These are phyloP conservation scores for Plasmopara halstedii DNA, from an alignment of 352 stramenopile genomes.

Conservation along the genomic window DNA sequence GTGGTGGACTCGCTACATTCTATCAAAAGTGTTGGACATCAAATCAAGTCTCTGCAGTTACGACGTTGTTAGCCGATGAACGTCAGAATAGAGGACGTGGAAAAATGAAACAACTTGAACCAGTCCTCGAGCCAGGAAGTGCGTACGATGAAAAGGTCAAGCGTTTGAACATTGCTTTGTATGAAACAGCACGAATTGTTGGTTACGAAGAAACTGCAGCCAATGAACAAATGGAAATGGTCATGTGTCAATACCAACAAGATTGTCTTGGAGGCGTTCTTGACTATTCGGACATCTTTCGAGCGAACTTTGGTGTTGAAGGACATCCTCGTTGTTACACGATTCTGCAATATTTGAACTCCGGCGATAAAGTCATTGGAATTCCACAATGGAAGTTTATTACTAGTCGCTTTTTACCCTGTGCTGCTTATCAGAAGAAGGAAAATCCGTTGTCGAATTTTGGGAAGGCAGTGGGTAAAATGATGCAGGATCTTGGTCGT, in stretches of 20 bases:
- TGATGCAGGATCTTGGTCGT: not conserved
- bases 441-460: not conserved
- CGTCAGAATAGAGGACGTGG: not conserved
- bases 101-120: not conserved
- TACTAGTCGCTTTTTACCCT: slow-evolving; percentile 29
- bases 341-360: slow-evolving; percentile 25
- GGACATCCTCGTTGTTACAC: slow-evolving; percentile 46
- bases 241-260: slow-evolving; percentile 39
- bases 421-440: slow-evolving; percentile 8
- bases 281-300: slow-evolving; percentile 38
- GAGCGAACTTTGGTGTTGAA: slow-evolving; percentile 36
- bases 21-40: slow-evolving; percentile 32
- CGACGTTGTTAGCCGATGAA: slow-evolving; percentile 4
- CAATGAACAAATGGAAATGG: slow-evolving; percentile 44
- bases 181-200: slow-evolving; percentile 33
- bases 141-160: slow-evolving; percentile 24
- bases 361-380: slow-evolving; percentile 34
- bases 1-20: slow-evolving; percentile 36
- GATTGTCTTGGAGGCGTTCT: slow-evolving; percentile 41
- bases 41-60: not conserved
- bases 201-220: slow-evolving; percentile 34
- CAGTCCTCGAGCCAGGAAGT: slow-evolving; percentile 13
- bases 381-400: slow-evolving; percentile 39
- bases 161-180: slow-evolving; percentile 41
- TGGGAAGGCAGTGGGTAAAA: not conserved